Evolutionary conservation across 2,329 filamentous ascomycete species (phyloP).

Genomic region (Gnomoniopsis smithogilvyi): DNA sequence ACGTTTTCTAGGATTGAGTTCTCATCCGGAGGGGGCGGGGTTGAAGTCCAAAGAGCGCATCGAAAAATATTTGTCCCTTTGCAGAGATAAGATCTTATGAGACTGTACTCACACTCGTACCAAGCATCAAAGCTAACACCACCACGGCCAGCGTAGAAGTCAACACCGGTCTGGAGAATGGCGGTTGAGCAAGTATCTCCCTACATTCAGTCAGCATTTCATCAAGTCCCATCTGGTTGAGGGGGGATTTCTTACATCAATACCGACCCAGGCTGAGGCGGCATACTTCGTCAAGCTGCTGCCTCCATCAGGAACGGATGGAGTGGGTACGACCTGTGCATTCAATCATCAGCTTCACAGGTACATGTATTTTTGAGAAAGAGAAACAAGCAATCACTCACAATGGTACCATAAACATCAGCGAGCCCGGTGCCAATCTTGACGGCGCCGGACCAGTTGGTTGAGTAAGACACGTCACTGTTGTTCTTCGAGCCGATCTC

Average conservation of each 20-base stretch:
- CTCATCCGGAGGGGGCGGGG: too few relatives aligned
- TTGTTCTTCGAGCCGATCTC: slow-evolving; percentile 31
- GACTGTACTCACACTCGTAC: slow-evolving; percentile 45
- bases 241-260: slow-evolving; percentile 48
- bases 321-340: slow-evolving; percentile 33
- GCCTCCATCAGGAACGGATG: slow-evolving; percentile 35
- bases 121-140: slow-evolving; percentile 43
- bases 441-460: slow-evolving; percentile 60
- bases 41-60: too few relatives aligned
- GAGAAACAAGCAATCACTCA: neutral
- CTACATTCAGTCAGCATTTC: neutral
- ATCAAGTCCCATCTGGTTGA: slow-evolving; percentile 19
- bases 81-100: too few relatives aligned
- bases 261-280: slow-evolving; percentile 58
- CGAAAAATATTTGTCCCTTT: too few relatives aligned
- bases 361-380: neutral
- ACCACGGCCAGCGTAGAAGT: slow-evolving; percentile 45
- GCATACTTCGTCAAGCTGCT: slow-evolving; percentile 34
- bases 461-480: slow-evolving; percentile 45
- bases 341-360: neutral
- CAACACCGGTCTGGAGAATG: slow-evolving; percentile 55
- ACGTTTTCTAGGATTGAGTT: too few relatives aligned
- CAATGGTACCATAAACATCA: slow-evolving; percentile 49
- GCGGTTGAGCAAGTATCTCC: slow-evolving; percentile 35
- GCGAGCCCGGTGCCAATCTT: slow-evolving; percentile 49